Conservation (phyloP, 192 early-diverging fungal species). For the Backusella psychrophila region DNA sequence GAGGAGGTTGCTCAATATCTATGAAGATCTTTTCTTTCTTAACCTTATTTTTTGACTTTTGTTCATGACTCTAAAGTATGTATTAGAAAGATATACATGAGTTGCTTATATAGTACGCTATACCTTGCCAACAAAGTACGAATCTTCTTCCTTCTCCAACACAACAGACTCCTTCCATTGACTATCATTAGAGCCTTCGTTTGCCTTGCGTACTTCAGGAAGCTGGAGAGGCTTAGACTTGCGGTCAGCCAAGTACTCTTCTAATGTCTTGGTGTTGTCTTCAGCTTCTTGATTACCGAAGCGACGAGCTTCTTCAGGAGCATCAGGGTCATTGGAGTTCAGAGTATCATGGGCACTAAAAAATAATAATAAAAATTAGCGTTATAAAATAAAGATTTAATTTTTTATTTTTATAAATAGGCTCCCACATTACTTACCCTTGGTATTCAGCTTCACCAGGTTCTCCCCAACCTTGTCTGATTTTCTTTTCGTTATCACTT, state of each 20-base stretch:
- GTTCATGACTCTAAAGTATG: not conserved
- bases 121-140: conserved; percentile 72
- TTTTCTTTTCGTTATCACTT: conserved; percentile 87
- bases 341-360: conserved; percentile 10
- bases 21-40: conserved; percentile 16
- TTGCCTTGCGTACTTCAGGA: conserved; percentile 71
- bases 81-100: not conserved
- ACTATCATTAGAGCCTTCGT: conserved; percentile 82
- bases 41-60: conserved; percentile 7
- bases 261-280: conserved; percentile 77
- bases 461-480: conserved; percentile 78
- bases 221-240: conserved; percentile 44
- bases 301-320: conserved; percentile 32
- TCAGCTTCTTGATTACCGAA: conserved; percentile 61
- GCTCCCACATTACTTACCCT: conserved; percentile 26
- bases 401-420: not conserved
- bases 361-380: not conserved
- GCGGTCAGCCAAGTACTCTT: conserved; percentile 76
- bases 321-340: conserved; percentile 28
- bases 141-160: conserved; percentile 73
- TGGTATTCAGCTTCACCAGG: conserved; percentile 53
- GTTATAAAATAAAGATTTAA: not conserved
- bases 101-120: not conserved
- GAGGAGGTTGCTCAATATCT: conserved; percentile 11
- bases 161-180: conserved; percentile 76